Evolutionary conservation across 805 yeast species (phyloP), one percentile per base, ranked within the genome.

Genomic region (Sporopachydermia lactativora): DNA sequence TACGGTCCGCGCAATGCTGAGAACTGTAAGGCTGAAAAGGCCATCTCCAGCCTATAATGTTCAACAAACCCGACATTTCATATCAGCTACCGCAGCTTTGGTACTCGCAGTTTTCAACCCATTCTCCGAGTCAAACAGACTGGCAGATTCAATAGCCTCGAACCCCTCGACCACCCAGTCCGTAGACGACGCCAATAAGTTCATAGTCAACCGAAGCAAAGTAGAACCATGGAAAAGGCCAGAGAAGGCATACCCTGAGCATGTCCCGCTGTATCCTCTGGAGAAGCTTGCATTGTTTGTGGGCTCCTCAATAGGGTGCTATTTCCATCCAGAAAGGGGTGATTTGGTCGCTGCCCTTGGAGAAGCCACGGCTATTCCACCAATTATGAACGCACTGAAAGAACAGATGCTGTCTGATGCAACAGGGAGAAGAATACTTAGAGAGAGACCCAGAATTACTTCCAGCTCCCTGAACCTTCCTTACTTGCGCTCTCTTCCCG

Each of bases 391-490:
- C 15, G 59, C 66, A 13, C 58, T 92, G 43, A 75, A 84, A 49
- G 64, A 65, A 18, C 73, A 73, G 45, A 89, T 92, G 96, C 68
- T 92, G 14, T 53, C 68, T 35, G 86, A 83, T 52, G 68, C 73
- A 1, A 65, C 70, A 0, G 98, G 98, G 0, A 68, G 98, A 44
- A 70, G 73, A 41, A 76, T 92, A 8, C 61, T 92, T 18, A 63
- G 74, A 31, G 95, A 86, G 34, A 65, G 80, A 47, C 98, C 98
- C 1, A 62, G 92, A 41, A 81, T 92, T 46, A 84, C 92, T 1
- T 71, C 86, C 0, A 70, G 73, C 1, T 68, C 83, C 1, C 62
- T 92, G 37, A 67, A 85, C 48, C 63, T 81, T 49, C 79, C 71
- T 4, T 57, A 73, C 36, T 63, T 89, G 41, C 60, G 76, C 31